These are phyloP conservation scores for Trichosporon asahii DNA, from an alignment of 1,284 basidiomycete species.

Conservation along the genomic window DNA sequence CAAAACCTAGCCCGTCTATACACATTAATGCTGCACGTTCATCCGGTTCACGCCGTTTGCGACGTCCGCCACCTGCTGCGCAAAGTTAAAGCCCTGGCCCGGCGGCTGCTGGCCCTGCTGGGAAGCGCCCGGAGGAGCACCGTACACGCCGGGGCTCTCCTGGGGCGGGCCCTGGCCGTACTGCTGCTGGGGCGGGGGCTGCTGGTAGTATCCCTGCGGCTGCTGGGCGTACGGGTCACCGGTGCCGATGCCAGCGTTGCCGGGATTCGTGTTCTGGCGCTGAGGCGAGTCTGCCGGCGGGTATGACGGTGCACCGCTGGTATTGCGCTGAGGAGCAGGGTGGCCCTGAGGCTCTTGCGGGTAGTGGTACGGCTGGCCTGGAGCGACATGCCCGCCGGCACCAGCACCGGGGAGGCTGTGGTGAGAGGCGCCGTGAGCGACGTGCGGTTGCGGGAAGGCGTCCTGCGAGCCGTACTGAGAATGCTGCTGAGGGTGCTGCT, in stretches of 20 bases:
- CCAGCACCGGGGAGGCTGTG: neutral
- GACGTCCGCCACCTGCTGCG: slow-evolving; percentile 30
- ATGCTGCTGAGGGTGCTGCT: neutral
- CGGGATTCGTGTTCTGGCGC: slow-evolving; percentile 36
- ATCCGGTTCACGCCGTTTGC: slow-evolving; percentile 37
- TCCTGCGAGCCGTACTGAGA: slow-evolving; percentile 9
- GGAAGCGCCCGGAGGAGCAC: neutral
- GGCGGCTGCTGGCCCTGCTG: slow-evolving; percentile 10
- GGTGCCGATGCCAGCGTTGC: slow-evolving; percentile 38
- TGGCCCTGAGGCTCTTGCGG: slow-evolving; percentile 20
- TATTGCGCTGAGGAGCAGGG: neutral
- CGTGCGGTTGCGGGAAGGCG: slow-evolving; percentile 27
- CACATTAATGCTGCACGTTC: slow-evolving; percentile 32
- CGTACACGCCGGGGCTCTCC: neutral
- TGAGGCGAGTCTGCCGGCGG: slow-evolving; percentile 27
- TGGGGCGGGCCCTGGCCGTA: slow-evolving; percentile 17
- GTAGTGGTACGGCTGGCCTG: slow-evolving; percentile 19
- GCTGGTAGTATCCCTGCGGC: slow-evolving; percentile 6
- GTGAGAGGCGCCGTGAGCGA: slow-evolving; percentile 25
- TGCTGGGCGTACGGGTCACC: slow-evolving; percentile 16
- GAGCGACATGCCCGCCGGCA: neutral
- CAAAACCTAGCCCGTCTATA: neutral
- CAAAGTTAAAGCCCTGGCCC: slow-evolving; percentile 8
- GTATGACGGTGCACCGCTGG: slow-evolving; percentile 29
- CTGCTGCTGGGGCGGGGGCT: slow-evolving; percentile 22